Evolutionary conservation across 805 yeast species (phyloP), one percentile per base, ranked within the genome.

Genomic region (Deakozyma indianensis): DNA sequence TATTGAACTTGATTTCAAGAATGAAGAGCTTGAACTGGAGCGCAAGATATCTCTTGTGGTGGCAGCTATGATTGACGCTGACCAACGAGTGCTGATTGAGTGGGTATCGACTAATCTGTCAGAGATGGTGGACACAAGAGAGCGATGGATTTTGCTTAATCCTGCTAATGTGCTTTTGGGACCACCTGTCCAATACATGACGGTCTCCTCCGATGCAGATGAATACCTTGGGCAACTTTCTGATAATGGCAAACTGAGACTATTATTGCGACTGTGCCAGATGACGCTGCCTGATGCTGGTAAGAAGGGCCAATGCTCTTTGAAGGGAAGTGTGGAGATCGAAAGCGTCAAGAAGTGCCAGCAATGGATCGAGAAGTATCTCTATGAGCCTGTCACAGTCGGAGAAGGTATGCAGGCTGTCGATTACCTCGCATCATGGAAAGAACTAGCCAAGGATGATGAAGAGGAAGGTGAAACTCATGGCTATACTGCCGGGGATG

Each of bases 1-100:
- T n/a, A 47, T 51, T 4, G 58, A 49, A 27, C 56, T 58, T 45
- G 59, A 52, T 27, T 62, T 70, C 47, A 59, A 53, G 23, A 50
- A 49, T 9, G 46, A 44, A 7, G 57, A 54, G 20, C 42, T 55
- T 5, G 49, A 52, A 5, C 46, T 65, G 14, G 78, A 75, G 38
- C 75, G 72, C 43, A 69, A 74, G 47, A 57, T 73, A 16, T 71
- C 74, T 23, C 65, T 77, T 16, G 53, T 76, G 38, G 71, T 77
- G 3, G 71, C 75, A 22, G 67, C 73, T 4, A 55, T 78, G 42
- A 57, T 68, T 38, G 68, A 66, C 45, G 68, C 69, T 47, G 77
- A 70, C 20, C 68, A 70, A 48, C 56, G 55, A 27, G 57, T 60
- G 0, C 53, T 69, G 3, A 55, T 80, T 15, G 66, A 67, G n/a